These are phyloP conservation scores for Oldenlandia corymbosa DNA, from an alignment of 257 asterid genomes.

Conservation along the genomic window DNA sequence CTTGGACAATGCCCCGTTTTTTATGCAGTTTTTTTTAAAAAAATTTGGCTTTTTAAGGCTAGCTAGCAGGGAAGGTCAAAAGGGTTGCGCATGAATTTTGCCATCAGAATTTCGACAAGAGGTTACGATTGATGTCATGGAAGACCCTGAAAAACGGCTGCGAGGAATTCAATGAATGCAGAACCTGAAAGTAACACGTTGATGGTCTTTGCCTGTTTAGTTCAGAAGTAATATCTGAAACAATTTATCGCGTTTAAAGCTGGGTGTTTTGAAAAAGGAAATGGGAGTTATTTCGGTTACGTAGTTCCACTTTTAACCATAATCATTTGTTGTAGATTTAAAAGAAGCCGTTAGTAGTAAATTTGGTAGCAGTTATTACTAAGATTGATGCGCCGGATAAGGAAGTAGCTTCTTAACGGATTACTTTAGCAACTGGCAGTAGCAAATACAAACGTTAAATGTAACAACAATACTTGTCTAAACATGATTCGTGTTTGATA, in stretches of 20 bases:
- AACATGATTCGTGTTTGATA: too few relatives aligned
- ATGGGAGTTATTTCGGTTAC: constrained; percentile 11
- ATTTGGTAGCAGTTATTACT: constrained; percentile 6
- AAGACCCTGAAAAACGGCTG: constrained; percentile 10
- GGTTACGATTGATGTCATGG: background rate
- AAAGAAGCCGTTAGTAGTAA: constrained; percentile 5
- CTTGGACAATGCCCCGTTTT: background rate
- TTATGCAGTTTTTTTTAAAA: background rate
- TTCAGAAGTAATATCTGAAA: background rate
- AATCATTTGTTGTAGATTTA: too few relatives aligned
- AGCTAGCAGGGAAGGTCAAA: background rate
- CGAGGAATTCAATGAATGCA: background rate
- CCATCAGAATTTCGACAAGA: background rate
- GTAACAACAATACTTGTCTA: too few relatives aligned
- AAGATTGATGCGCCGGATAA: constrained; percentile 22
- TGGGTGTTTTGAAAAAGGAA: constrained; percentile 1
- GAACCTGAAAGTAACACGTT: background rate
- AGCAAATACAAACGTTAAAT: too few relatives aligned
- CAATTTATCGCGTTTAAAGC: background rate
- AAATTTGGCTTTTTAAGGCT: background rate
- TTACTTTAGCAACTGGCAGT: too few relatives aligned
- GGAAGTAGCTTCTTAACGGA: constrained; percentile 3
- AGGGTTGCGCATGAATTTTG: constrained; percentile 10
- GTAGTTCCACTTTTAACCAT: background rate
- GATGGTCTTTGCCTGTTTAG: constrained; percentile 2